These are phyloP conservation scores for Penstemon newberryi DNA, from an alignment of 257 asterid genomes.

Conservation along the genomic window DNA sequence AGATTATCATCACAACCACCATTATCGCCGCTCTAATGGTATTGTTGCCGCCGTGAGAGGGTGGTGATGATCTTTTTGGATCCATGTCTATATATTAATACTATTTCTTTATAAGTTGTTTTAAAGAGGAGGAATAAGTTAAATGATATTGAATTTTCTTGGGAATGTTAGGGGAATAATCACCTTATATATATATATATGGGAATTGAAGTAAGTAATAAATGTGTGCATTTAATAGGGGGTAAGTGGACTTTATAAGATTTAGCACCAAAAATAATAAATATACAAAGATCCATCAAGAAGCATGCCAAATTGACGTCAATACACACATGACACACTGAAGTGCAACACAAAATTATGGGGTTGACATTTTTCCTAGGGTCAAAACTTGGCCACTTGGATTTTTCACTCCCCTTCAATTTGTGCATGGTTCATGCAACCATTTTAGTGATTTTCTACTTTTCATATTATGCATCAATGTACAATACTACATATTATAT, in stretches of 20 bases:
- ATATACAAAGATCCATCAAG: background rate
- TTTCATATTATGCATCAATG: no score
- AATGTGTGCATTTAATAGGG: background rate
- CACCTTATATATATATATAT: constrained; percentile 4
- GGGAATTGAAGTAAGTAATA: background rate
- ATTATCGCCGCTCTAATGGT: constrained; percentile 39
- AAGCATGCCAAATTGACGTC: background rate
- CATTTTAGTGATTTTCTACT: background rate
- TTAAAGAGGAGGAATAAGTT: background rate
- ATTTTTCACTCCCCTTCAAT: constrained; percentile 21
- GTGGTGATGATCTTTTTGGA: constrained; percentile 16
- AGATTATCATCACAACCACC: constrained; percentile 38
- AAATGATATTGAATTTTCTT: background rate
- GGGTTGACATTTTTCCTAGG: constrained; percentile 32
- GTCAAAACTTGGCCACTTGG: constrained; percentile 21
- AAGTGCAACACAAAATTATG: background rate
- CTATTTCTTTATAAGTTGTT: background rate
- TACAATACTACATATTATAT: no score
- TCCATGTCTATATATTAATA: constrained; percentile 8
- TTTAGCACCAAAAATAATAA: no score
- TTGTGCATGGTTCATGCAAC: constrained; percentile 44
- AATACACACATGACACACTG: background rate
- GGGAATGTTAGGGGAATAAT: constrained; percentile 12
- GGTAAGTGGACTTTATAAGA: background rate
- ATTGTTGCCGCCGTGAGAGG: constrained; percentile 31